Evolutionary conservation across 495 filamentous ascomycete genomes (phyloP).

Genomic region (Aspergillus steynii): DNA sequence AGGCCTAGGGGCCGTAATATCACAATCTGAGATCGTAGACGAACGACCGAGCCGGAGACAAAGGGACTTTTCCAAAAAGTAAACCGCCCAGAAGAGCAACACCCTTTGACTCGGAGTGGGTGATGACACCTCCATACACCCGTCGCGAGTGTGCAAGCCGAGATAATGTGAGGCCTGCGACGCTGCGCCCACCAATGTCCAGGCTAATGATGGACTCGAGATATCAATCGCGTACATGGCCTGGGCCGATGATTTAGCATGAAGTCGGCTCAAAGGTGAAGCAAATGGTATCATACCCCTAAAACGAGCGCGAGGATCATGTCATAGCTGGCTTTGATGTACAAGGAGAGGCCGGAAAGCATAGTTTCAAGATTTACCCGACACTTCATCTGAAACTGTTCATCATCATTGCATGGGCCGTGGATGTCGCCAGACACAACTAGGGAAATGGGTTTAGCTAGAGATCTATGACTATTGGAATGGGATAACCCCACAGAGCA

Average conservation of each 20-base stretch:
- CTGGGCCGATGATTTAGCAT: not conserved
- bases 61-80: not conserved
- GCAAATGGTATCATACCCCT: constrained; percentile 1
- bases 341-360: constrained; percentile 7
- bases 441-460: too few species aligned
- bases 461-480: too few species aligned
- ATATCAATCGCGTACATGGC: constrained; percentile 8
- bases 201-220: constrained; percentile 7
- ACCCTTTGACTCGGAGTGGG: not conserved
- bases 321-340: constrained; percentile 9
- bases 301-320: constrained; percentile 11
- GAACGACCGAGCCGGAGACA: not conserved
- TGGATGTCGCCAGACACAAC: too few species aligned
- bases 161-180: not conserved
- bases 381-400: not conserved
- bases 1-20: not conserved
- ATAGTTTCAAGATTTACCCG: constrained; percentile 9
- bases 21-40: not conserved
- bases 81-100: not conserved
- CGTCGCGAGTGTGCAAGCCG: not conserved
- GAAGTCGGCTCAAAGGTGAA: not conserved
- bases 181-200: not conserved
- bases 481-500: too few species aligned
- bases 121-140: not conserved
- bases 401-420: too few species aligned